Conservation (phyloP, 2,329 filamentous ascomycete genomes). For the Fusarium sp. region DNA sequence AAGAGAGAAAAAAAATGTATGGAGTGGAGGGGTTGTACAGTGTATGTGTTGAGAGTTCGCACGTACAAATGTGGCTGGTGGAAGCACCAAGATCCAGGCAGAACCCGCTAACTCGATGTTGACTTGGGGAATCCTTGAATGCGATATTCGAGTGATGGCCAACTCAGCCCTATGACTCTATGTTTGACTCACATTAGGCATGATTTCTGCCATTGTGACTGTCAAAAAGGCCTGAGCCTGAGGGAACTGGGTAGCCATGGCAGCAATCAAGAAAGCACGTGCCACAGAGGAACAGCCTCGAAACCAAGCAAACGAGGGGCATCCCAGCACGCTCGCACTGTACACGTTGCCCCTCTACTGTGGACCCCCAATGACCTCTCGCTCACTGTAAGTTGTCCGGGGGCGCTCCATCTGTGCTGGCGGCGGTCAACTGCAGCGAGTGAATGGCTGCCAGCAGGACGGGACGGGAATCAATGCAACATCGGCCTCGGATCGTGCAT, state of each 20-base stretch:
- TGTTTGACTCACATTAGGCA: conserved; percentile 1
- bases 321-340: conserved; percentile 29
- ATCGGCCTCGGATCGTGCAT: conserved; percentile 23
- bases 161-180: conserved; percentile 2
- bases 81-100: conserved; percentile 13
- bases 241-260: conserved; percentile 15
- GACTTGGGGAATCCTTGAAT: background rate
- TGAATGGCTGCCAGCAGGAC: conserved; percentile 16
- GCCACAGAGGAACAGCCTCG: conserved; percentile 6
- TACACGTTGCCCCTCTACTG: conserved; percentile 33
- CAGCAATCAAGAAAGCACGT: conserved; percentile 21
- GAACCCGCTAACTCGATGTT: conserved; percentile 3
- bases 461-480: conserved; percentile 22
- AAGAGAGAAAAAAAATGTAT: conserved; percentile 12
- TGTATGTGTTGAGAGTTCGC: background rate
- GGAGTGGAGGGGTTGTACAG: conserved; percentile 41
- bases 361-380: background rate
- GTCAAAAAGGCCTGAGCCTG: conserved; percentile 1
- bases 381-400: conserved; percentile 16
- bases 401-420: conserved; percentile 8
- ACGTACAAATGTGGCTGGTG: conserved; percentile 1
- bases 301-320: conserved; percentile 17
- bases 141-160: background rate
- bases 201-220: background rate
- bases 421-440: conserved; percentile 33